phyloP scores from a whole-genome alignment of 768 basidiomycete genomes.

The Suillus alpinus region DNA sequence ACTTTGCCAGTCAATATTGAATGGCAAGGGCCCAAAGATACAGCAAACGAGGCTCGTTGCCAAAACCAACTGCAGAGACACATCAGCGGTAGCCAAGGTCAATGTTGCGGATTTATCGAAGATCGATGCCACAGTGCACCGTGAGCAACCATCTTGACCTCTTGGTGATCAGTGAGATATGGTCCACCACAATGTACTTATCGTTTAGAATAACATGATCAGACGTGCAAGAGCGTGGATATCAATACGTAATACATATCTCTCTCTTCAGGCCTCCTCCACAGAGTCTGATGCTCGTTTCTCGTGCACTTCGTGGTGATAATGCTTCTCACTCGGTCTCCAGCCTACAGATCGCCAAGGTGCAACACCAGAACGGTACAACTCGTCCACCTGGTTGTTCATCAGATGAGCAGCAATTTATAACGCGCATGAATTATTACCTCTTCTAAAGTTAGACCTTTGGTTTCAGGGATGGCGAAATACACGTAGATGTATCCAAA shows the following conservation, averaged over 20 bases:
- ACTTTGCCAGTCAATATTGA: too few species aligned
- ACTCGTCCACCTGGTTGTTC: constrained; percentile 57
- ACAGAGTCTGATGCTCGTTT: constrained; percentile 23
- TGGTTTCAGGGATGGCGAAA: constrained; percentile 78
- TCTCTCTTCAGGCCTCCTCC: constrained; percentile 7
- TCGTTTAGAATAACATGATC: neutral
- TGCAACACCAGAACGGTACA: constrained; percentile 64
- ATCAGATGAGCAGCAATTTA: neutral
- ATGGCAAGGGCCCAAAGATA: too few species aligned
- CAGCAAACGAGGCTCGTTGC: too few species aligned
- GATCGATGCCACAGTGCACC: neutral
- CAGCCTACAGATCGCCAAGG: constrained; percentile 66
- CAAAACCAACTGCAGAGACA: too few species aligned
- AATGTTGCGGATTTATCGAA: neutral
- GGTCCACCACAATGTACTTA: neutral
- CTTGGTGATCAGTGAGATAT: too few species aligned
- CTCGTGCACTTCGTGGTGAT: constrained; percentile 27
- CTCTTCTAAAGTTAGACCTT: constrained; percentile 73
- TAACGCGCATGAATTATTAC: constrained; percentile 27
- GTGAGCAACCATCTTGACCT: neutral
- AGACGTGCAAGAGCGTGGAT: neutral
- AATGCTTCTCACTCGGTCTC: constrained; percentile 48
- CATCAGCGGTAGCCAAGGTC: neutral
- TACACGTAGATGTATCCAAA: constrained; percentile 74
- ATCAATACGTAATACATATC: neutral